Evolutionary conservation across 352 stramenopile species (phyloP).

Genomic region (Thraustochytrium striatum): DNA sequence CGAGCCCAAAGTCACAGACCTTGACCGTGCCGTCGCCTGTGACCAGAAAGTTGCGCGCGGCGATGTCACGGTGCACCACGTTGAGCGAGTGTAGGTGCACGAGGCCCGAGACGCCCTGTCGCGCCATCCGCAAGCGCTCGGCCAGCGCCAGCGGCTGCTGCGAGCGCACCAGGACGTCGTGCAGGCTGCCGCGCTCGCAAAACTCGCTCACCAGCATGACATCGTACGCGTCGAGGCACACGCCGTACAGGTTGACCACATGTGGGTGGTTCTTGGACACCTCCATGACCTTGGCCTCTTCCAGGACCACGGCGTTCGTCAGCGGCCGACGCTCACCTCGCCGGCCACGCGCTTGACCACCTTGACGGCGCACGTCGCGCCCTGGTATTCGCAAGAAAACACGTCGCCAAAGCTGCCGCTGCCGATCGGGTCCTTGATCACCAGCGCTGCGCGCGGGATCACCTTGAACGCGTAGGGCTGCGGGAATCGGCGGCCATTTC

Average conservation of each 20-base stretch:
- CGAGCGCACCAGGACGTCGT: background rate
- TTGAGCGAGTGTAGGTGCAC: constrained; percentile 52
- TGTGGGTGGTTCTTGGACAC: constrained; percentile 43
- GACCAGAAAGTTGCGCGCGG: constrained; percentile 57
- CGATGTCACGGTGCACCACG: constrained; percentile 58
- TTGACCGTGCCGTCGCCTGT: constrained; percentile 51
- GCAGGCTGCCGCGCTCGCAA: constrained; percentile 27
- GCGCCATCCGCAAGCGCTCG: background rate
- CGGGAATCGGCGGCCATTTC: background rate
- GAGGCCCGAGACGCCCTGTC: constrained; percentile 45
- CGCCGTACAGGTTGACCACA: constrained; percentile 38
- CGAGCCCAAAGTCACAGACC: constrained; percentile 58
- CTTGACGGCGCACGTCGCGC: constrained; percentile 9
- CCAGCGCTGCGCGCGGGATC: constrained; percentile 26
- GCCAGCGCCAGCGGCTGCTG: background rate
- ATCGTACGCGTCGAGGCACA: constrained; percentile 17
- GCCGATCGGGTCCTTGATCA: background rate
- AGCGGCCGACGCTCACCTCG: background rate
- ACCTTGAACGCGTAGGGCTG: constrained; percentile 33
- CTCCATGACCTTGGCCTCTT: constrained; percentile 35
- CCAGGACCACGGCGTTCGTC: constrained; percentile 18
- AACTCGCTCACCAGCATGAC: constrained; percentile 33
- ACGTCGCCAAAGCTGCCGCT: constrained; percentile 22
- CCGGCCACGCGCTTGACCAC: background rate
- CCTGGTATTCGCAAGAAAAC: constrained; percentile 17